phyloP scores from a whole-genome alignment of 2,329 filamentous ascomycete species.

The Diaporthe sp. region DNA sequence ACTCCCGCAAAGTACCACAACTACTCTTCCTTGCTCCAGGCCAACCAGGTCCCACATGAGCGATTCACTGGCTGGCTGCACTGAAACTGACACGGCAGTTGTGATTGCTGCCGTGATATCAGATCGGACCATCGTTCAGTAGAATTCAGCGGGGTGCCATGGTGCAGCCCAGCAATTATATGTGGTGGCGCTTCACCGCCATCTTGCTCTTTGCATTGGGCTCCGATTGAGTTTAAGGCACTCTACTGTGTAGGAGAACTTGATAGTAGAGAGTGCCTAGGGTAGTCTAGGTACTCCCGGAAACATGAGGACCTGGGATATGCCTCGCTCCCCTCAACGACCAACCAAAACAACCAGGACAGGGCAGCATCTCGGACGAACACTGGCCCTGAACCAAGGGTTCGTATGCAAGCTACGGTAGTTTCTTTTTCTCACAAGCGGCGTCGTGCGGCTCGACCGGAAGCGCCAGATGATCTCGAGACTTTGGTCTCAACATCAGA shows the following conservation, averaged over 20 bases:
- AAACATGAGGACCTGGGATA: neutral
- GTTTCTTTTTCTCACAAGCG: neutral
- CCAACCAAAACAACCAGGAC: neutral
- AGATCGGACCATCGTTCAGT: neutral
- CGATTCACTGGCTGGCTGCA: neutral
- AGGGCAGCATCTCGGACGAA: constrained; percentile 4
- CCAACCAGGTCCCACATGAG: neutral
- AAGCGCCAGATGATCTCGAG: constrained; percentile 7
- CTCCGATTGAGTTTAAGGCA: constrained; percentile 18
- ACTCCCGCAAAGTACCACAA: neutral
- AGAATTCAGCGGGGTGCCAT: neutral
- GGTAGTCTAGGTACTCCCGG: constrained; percentile 2
- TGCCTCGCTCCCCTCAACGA: neutral
- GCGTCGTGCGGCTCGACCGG: constrained; percentile 1
- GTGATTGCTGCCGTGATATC: neutral
- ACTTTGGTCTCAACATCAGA: constrained; percentile 1
- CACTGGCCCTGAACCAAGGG: neutral
- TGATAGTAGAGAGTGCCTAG: neutral
- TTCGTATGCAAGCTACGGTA: neutral
- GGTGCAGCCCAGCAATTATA: neutral
- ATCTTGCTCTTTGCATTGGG: constrained; percentile 11
- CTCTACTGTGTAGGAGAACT: neutral
- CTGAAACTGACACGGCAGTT: neutral
- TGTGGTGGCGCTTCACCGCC: constrained; percentile 31
- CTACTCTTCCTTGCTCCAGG: neutral